Percentiles rank a stretch among this genome's conserved stretches.
These are phyloP conservation scores for Globisporangium recalcitrans DNA, from an alignment of 352 stramenopile species.

Conservation along the genomic window DNA sequence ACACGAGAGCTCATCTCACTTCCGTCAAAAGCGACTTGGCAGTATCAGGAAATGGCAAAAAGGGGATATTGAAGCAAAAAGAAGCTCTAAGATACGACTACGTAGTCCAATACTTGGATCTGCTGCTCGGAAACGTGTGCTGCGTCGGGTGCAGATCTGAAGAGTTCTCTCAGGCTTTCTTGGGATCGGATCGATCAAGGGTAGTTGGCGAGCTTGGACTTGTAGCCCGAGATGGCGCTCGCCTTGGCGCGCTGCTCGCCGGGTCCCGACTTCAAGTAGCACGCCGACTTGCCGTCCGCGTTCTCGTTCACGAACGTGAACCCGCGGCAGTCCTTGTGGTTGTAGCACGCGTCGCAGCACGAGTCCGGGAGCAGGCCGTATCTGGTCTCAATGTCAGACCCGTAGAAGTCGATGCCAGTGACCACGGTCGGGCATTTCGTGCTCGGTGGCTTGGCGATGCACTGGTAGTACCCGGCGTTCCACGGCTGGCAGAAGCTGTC, in stretches of 20 bases:
- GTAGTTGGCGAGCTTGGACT: slow-evolving; percentile 16
- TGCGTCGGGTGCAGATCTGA: no score
- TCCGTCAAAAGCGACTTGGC: no score
- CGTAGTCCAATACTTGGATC: no score
- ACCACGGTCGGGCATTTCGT: slow-evolving; percentile 35
- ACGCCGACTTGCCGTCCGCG: slow-evolving; percentile 38
- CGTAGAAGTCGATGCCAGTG: slow-evolving; percentile 42
- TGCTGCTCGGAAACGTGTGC: no score
- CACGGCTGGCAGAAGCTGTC: slow-evolving; percentile 53
- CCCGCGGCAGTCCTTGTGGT: slow-evolving; percentile 27
- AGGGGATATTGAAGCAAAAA: no score
- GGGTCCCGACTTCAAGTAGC: slow-evolving; percentile 44
- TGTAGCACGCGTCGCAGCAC: slow-evolving; percentile 47
- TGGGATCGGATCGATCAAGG: not conserved
- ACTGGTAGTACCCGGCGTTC: slow-evolving; percentile 58
- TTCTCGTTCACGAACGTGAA: slow-evolving; percentile 68
- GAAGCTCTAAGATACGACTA: no score
- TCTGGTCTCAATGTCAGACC: slow-evolving; percentile 34
- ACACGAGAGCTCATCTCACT: no score
- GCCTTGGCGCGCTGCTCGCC: slow-evolving; percentile 25
- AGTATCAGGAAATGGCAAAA: no score
- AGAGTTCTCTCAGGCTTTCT: no score
- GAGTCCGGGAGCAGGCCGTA: slow-evolving; percentile 33
- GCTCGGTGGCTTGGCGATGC: slow-evolving; percentile 26
- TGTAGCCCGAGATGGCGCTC: slow-evolving; percentile 40